Evolutionary conservation across 805 yeast species (phyloP).

Genomic region (Metschnikowia reukaufii): DNA sequence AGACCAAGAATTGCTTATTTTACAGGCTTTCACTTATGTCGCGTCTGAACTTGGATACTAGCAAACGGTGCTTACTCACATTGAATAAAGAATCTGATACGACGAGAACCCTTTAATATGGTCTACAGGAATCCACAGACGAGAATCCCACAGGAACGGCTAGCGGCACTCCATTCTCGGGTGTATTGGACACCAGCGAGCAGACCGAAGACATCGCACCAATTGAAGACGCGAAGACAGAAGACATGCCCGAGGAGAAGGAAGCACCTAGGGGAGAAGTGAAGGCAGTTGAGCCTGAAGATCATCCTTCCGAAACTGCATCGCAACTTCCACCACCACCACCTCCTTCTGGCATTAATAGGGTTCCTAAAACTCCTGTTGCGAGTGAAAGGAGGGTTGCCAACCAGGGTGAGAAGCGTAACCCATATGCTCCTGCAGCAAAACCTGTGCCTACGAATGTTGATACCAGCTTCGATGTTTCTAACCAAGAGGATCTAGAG

Average conservation of each 20-base stretch:
- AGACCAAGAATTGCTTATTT: constrained; percentile 90
- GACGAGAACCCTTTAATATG: constrained; percentile 68
- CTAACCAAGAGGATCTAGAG: constrained; percentile 11
- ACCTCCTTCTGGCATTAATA: neutral
- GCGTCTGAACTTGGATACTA: constrained; percentile 80
- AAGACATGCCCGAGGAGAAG: neutral
- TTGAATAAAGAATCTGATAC: constrained; percentile 80
- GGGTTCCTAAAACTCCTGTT: neutral
- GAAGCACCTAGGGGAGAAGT: neutral
- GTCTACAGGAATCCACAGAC: neutral
- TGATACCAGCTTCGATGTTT: constrained; percentile 35
- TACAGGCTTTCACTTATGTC: constrained; percentile 90
- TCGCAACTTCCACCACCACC: constrained; percentile 2
- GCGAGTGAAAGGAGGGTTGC: neutral
- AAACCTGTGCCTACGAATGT: constrained; percentile 22
- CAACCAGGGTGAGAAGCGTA: neutral
- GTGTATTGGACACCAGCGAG: neutral
- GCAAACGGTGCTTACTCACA: constrained; percentile 57
- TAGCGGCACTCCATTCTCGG: constrained; percentile 4
- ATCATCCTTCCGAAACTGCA: neutral
- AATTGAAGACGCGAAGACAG: neutral
- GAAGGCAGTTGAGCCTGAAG: neutral
- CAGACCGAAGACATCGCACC: neutral
- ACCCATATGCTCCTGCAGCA: constrained; percentile 8
- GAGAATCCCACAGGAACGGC: constrained; percentile 1